phyloP scores from a whole-genome alignment of 1,139 yeast genomes.

The Debaryomyces udenii region DNA sequence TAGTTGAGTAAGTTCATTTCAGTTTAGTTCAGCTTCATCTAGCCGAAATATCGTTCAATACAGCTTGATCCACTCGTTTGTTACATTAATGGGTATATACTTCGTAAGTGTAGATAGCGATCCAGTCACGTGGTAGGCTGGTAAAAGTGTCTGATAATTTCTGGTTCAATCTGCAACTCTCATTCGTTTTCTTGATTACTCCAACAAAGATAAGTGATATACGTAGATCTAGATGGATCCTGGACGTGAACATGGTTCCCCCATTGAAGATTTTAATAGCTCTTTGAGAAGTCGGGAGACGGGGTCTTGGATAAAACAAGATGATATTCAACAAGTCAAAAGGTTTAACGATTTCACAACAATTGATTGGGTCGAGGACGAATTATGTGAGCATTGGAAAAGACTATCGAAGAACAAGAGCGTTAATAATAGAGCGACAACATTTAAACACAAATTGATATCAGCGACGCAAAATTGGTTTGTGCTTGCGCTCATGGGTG shows the following conservation, averaged over 20 bases:
- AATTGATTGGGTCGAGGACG: conserved; percentile 87
- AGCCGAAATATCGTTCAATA: too few relatives aligned
- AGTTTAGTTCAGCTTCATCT: too few relatives aligned
- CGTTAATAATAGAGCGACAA: conserved; percentile 16
- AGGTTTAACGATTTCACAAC: conserved; percentile 65
- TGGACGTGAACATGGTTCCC: not conserved
- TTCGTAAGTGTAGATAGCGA: too few relatives aligned
- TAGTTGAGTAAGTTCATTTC: too few relatives aligned
- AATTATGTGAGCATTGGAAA: conserved; percentile 55
- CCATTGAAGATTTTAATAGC: not conserved
- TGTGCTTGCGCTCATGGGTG: conserved; percentile 73
- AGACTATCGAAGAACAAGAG: conserved; percentile 28
- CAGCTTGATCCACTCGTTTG: too few relatives aligned
- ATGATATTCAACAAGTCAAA: conserved; percentile 37
- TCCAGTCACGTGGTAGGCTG: too few relatives aligned
- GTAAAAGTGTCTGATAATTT: too few relatives aligned
- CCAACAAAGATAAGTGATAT: too few relatives aligned
- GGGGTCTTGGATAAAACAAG: conserved; percentile 46
- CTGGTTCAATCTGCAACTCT: too few relatives aligned
- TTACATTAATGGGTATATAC: too few relatives aligned
- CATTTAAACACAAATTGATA: conserved; percentile 32
- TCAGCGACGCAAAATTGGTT: conserved; percentile 72
- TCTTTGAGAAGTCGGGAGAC: conserved; percentile 27
- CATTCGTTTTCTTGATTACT: too few relatives aligned
- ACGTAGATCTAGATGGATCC: too few relatives aligned